Percentiles rank a stretch among this genome's conserved stretches.
These are phyloP conservation scores for Mycena venus DNA, from an alignment of 768 basidiomycete species.

Conservation along the genomic window DNA sequence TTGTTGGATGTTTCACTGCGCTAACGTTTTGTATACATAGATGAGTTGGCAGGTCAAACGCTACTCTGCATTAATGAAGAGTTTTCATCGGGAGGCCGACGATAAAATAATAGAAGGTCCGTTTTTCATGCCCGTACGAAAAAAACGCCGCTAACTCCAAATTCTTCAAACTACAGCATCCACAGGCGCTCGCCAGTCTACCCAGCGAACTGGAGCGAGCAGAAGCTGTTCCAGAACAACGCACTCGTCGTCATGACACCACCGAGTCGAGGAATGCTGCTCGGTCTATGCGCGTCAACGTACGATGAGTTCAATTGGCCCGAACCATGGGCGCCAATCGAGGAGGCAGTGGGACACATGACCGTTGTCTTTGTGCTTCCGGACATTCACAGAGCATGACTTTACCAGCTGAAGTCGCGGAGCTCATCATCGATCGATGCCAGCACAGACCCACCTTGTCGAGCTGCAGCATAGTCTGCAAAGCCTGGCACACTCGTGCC, in stretches of 20 bases:
- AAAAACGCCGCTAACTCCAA: background rate
- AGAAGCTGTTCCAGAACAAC: slow-evolving; percentile 3
- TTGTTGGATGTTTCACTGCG: background rate
- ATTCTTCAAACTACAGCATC: slow-evolving; percentile 1
- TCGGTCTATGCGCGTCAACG: slow-evolving; percentile 28
- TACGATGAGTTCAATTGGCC: slow-evolving; percentile 4
- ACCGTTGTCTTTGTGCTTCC: slow-evolving; percentile 1
- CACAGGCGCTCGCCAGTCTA: slow-evolving; percentile 15
- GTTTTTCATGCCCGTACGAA: slow-evolving; percentile 42
- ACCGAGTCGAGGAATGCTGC: slow-evolving; percentile 9
- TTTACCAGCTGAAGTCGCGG: slow-evolving; percentile 30
- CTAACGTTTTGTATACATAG: slow-evolving; percentile 54
- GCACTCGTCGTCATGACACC: slow-evolving; percentile 4
- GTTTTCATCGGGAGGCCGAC: slow-evolving; percentile 85
- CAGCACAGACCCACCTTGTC: slow-evolving; percentile 1
- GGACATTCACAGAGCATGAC: slow-evolving; percentile 2
- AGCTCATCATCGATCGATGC: slow-evolving; percentile 31
- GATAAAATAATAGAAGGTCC: slow-evolving; percentile 71
- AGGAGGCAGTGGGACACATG: slow-evolving; percentile 12
- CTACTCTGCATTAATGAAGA: slow-evolving; percentile 84
- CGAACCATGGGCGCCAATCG: background rate
- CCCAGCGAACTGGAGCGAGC: background rate
- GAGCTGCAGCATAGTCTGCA: slow-evolving; percentile 31
- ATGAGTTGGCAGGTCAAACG: slow-evolving; percentile 89
- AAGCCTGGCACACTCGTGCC: slow-evolving; percentile 28